phyloP scores from a whole-genome alignment of 352 stramenopile species.

The Pythium phragmitis region DNA sequence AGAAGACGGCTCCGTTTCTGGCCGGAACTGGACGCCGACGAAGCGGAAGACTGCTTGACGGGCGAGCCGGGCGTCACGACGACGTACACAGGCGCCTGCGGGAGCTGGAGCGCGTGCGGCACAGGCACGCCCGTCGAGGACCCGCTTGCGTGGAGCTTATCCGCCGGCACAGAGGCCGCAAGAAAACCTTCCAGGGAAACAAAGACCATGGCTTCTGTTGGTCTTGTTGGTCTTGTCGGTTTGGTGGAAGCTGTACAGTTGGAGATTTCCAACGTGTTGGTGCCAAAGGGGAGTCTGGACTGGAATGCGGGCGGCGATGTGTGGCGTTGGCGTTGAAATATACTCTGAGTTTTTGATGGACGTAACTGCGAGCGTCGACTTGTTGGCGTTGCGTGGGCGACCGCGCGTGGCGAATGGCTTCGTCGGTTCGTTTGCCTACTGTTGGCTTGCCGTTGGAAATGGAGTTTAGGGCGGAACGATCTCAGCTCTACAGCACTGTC shows the following conservation, averaged over 20 bases:
- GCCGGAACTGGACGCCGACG: slow-evolving; percentile 11
- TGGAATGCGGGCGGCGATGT: background rate
- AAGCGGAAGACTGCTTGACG: slow-evolving; percentile 27
- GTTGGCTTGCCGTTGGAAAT: background rate
- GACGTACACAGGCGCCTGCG: slow-evolving; percentile 39
- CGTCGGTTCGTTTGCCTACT: background rate
- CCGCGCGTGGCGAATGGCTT: slow-evolving; percentile 8
- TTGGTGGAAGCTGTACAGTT: background rate
- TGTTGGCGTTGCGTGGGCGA: background rate
- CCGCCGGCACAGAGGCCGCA: slow-evolving; percentile 31
- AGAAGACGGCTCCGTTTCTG: slow-evolving; percentile 30
- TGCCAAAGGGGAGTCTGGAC: background rate
- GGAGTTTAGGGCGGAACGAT: too few species aligned
- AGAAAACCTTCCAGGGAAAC: slow-evolving; percentile 77
- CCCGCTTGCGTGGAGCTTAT: slow-evolving; percentile 4
- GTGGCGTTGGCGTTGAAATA: background rate
- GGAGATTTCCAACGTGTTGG: slow-evolving; percentile 1
- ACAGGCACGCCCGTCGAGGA: slow-evolving; percentile 4
- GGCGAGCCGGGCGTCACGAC: slow-evolving; percentile 70
- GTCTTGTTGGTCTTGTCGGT: slow-evolving; percentile 2
- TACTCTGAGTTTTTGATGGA: background rate
- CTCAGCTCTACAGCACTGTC: too few species aligned
- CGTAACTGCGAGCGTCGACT: background rate
- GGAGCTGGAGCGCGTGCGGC: slow-evolving; percentile 20
- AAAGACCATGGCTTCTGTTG: slow-evolving; percentile 59